Conservation (phyloP, 768 basidiomycete species). For the Pilatotrama ljubarskyi region DNA sequence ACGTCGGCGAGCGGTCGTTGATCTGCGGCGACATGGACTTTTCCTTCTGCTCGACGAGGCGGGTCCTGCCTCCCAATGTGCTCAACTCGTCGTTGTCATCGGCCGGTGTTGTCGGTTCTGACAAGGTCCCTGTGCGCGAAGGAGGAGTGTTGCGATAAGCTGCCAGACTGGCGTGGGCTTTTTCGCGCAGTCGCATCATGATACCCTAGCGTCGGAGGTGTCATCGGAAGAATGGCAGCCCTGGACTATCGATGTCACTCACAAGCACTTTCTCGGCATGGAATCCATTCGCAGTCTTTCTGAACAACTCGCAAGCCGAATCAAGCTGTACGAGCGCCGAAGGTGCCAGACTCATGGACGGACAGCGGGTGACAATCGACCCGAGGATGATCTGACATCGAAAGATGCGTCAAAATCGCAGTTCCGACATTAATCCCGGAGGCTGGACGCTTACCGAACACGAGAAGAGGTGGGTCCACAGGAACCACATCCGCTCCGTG, state of each 20-base stretch:
- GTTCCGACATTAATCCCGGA: neutral
- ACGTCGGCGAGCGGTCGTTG: conserved; percentile 67
- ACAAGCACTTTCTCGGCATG: conserved; percentile 64
- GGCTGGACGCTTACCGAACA: conserved; percentile 49
- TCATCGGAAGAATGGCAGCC: neutral
- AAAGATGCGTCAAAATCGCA: neutral
- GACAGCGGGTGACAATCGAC: conserved; percentile 62
- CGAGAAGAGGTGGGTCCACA: conserved; percentile 72
- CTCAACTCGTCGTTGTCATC: conserved; percentile 61
- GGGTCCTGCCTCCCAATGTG: conserved; percentile 61
- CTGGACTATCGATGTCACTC: conserved; percentile 27
- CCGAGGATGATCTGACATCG: conserved; percentile 62
- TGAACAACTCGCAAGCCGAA: conserved; percentile 59
- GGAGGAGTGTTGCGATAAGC: conserved; percentile 38
- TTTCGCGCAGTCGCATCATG: conserved; percentile 54
- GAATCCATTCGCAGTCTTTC: conserved; percentile 51
- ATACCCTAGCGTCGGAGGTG: conserved; percentile 47
- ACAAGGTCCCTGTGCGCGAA: conserved; percentile 34
- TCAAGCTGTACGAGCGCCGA: conserved; percentile 68
- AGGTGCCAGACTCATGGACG: conserved; percentile 65
- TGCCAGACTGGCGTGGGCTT: conserved; percentile 42
- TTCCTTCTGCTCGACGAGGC: conserved; percentile 54
- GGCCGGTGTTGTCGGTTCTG: conserved; percentile 47
- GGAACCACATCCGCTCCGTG: conserved; percentile 72
- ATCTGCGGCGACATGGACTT: conserved; percentile 32